These are phyloP conservation scores for Pyricularia pennisetigena DNA, from an alignment of 2,329 filamentous ascomycete genomes.

Conservation along the genomic window DNA sequence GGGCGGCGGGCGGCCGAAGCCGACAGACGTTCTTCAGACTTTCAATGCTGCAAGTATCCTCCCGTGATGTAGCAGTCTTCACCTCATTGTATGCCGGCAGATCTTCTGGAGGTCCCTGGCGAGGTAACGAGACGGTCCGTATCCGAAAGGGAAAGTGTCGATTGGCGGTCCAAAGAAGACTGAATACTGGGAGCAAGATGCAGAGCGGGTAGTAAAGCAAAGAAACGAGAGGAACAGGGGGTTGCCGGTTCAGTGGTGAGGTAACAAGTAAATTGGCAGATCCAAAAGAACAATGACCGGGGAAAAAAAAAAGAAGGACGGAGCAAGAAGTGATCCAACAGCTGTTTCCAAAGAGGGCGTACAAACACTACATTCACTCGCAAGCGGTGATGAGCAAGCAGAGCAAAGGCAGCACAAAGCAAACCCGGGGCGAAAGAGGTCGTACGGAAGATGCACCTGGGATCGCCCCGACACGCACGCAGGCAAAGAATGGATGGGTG, in stretches of 20 bases:
- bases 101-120: not conserved
- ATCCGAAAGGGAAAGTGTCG: not conserved
- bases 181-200: not conserved
- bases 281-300: not conserved
- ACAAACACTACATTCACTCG: not conserved
- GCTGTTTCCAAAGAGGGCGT: not conserved
- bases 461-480: not conserved
- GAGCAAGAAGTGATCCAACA: not conserved
- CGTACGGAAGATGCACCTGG: not conserved
- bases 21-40: conserved; percentile 3
- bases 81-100: not conserved
- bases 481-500: not conserved
- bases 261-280: not conserved
- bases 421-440: not conserved
- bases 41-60: conserved; percentile 3
- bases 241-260: not conserved
- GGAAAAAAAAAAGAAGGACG: not conserved
- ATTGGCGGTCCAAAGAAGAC: not conserved
- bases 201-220: not conserved
- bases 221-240: not conserved
- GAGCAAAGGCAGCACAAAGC: not conserved
- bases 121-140: not conserved
- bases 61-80: not conserved
- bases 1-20: conserved; percentile 2
- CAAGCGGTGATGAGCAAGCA: not conserved